Evolutionary conservation across 1,139 yeast species (phyloP), one percentile per base, ranked within the genome.

Genomic region (Geotrichum histeridarum): DNA sequence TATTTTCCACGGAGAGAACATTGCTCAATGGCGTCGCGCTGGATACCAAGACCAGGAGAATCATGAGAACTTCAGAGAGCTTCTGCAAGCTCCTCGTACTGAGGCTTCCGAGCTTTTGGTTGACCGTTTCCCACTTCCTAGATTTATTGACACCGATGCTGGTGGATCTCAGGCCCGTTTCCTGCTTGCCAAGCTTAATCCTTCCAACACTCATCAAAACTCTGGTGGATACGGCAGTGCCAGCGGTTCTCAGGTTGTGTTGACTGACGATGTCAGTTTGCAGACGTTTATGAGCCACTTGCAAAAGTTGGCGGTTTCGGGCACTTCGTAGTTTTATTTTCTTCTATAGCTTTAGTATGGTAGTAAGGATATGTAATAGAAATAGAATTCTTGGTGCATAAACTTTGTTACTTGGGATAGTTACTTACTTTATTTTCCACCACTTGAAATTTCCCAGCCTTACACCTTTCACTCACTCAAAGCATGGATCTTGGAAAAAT

Each of bases 91-190:
- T 18, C 91, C 93, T 14, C 78, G 83, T 59, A 67, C 71, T 48
- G 91, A 84, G 60, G 91, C 89, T 1, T 81, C 85, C 57, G 85
- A 80, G 54, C 73, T 84, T 38, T 71, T 85, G 46, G 73, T 80
- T 59, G 91, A 84, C 62, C 69, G 93, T 59, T 84, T 83, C 73
- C 91, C 91, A 17, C 73, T 84, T 59, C 90, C 91, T 1, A 73
- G 90, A 60, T 84, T 83, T 62, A 82, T 84, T 55, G 88, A 83
- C 64, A 81, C 86, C 48, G 87, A 84, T 61, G 89, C 84, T 63
- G 86, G 88, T 48, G 90, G 89, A 2, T 82, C 87, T 0, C 93
- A 85, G 63, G 90, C 93, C 0, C 76, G 94, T 65, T 86, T 86
- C 66, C 73, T 86, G 58, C 80, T 82, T 77, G 84, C 90, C 1